phyloP scores from a whole-genome alignment of 768 basidiomycete species.

The Rhizopogon sp. region DNA sequence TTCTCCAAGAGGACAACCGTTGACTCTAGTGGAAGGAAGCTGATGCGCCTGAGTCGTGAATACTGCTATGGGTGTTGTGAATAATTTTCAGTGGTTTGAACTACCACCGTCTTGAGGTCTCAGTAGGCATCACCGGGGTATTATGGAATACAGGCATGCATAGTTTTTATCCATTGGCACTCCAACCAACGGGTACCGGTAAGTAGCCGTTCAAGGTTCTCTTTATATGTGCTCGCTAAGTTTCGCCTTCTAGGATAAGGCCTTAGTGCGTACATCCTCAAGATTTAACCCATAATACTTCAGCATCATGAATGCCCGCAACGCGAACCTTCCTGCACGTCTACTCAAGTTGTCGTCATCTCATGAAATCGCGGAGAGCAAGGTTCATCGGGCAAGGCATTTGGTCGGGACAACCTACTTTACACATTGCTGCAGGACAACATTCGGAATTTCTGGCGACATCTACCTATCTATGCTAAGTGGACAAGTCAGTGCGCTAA shows the following conservation, averaged over 20 bases:
- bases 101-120: not conserved
- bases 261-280: not conserved
- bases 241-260: not conserved
- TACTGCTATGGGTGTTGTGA: too few species aligned
- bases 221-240: not conserved
- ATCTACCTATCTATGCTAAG: not conserved
- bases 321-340: not conserved
- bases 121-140: not conserved
- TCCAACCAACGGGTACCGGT: not conserved
- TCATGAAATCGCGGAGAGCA: too few species aligned
- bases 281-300: not conserved
- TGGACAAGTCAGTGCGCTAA: not conserved
- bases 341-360: too few species aligned
- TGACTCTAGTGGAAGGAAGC: too few species aligned
- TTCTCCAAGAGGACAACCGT: not conserved
- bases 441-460: not conserved
- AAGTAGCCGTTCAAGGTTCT: not conserved
- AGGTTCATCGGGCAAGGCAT: too few species aligned
- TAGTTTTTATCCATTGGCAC: too few species aligned
- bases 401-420: too few species aligned
- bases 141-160: not conserved
- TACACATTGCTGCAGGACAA: not conserved
- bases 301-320: not conserved
- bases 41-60: too few species aligned
- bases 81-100: too few species aligned